These are phyloP conservation scores for Botryotinia convoluta DNA, from an alignment of 2,329 filamentous ascomycete species.

Conservation along the genomic window DNA sequence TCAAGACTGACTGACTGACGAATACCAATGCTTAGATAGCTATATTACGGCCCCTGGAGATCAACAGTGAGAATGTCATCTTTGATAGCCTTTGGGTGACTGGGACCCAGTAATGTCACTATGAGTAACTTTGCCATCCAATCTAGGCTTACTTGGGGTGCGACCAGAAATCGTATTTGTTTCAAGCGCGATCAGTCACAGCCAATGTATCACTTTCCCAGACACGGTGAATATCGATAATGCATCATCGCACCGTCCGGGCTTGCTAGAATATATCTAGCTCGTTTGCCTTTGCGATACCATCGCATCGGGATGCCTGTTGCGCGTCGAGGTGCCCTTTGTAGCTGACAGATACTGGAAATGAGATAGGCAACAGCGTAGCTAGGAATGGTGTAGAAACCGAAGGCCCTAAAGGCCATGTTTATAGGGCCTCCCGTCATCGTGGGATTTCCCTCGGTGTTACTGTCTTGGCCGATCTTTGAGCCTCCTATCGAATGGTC, in stretches of 20 bases:
- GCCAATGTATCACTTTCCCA: neutral
- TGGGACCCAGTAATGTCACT: neutral
- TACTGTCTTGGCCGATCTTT: neutral
- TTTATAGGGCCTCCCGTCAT: neutral
- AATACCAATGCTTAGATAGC: neutral
- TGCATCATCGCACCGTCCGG: neutral
- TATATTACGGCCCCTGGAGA: neutral
- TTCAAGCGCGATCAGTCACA: neutral
- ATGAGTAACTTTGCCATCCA: neutral
- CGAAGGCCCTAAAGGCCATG: neutral
- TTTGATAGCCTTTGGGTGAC: neutral
- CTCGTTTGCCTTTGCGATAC: neutral
- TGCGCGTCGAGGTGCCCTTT: neutral
- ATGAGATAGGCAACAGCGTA: neutral
- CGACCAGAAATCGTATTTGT: neutral
- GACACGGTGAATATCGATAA: conserved; percentile 1
- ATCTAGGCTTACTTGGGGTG: neutral
- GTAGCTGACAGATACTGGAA: neutral
- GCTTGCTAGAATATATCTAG: neutral
- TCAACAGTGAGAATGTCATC: neutral
- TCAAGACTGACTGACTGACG: neutral
- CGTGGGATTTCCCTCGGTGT: neutral
- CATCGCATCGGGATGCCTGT: neutral
- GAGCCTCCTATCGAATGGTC: neutral
- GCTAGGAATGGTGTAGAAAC: neutral